Evolutionary conservation across 75 land plant genomes (phyloP), one percentile per base, ranked within the genome.

Genomic region (Pinus taeda): DNA sequence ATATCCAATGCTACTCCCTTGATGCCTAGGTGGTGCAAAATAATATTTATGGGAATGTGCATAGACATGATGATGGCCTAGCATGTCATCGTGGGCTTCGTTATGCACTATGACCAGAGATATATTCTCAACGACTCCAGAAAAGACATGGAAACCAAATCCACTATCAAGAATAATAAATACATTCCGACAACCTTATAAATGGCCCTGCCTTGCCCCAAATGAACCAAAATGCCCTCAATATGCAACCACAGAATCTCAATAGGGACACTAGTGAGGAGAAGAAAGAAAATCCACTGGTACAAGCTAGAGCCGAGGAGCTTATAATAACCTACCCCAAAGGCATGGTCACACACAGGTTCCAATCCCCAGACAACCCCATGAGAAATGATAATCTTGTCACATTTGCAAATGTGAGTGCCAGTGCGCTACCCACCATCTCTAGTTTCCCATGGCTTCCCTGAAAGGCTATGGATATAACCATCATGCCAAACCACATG

Each of bases 341-440:
- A 84, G 37, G 95, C 95, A 73, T 93, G 98, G 58, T 91, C 89
- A 69, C 91, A 95, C 17, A 93, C 84, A 0, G 95, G 94, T 66
- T 95, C 98, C 98, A 93, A 89, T 56, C 93, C 98, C 22, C 80
- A 55, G 88, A 88, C 0, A 95, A 83, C 4, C 98, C 98, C 33
- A 79, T 78, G 26, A 95, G 79, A 14, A 95, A 86, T 4, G 98
- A 95, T 73, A 88, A 95, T 20, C 95, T 95, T 0, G 92, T 90
- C 59, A 93, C 90, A 57, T 93, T 95, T 9, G 95, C 95, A 56
- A 90, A 92, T 74, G 98, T 89, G 83, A 95, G 87, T 0, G 87
- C 98, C 26, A 95, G 89, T 2, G 95, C 57, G 0, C 97, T 95
- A 7, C 91, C 97, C 8, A 95, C 95, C 3, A 94, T 77, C 17